phyloP scores from a whole-genome alignment of 805 yeast genomes.

The Candida montana region DNA sequence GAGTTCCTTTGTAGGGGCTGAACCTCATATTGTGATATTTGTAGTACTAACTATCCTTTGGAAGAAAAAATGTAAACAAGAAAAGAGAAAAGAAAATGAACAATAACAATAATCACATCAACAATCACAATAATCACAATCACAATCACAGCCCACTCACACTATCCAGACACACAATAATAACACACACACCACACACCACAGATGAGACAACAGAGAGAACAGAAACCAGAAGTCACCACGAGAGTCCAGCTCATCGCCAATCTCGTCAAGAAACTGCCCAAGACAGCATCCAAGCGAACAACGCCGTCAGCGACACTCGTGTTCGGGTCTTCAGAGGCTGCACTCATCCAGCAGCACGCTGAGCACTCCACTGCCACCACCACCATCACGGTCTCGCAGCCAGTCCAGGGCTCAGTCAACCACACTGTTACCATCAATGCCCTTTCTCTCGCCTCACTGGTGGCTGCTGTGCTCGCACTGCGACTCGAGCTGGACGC shows the following conservation, averaged over 20 bases:
- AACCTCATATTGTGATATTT: slow-evolving; percentile 10
- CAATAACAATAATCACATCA: too few species aligned
- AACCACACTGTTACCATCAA: slow-evolving; percentile 3
- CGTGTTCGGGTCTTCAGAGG: slow-evolving; percentile 3
- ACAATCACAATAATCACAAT: too few species aligned
- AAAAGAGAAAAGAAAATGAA: too few species aligned
- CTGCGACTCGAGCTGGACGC: too few species aligned
- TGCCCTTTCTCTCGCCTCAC: neutral
- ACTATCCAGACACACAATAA: too few species aligned
- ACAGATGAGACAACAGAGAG: too few species aligned
- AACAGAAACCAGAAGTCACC: too few species aligned
- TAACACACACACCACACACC: too few species aligned
- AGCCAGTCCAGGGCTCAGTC: slow-evolving; percentile 5
- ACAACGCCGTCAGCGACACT: neutral
- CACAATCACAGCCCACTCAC: too few species aligned
- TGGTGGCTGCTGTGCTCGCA: too few species aligned
- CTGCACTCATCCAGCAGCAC: neutral
- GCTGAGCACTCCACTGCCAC: neutral
- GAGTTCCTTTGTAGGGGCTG: slow-evolving; percentile 14
- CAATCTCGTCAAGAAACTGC: neutral
- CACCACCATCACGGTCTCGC: neutral
- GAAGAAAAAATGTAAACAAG: too few species aligned
- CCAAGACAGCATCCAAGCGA: neutral
- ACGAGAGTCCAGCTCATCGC: neutral
- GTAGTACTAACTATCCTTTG: neutral